A percentile compares a stretch with the other conserved stretches of the same genome.
Conservation (phyloP, 805 yeast species). For the Wickerhamomyces alni region DNA sequence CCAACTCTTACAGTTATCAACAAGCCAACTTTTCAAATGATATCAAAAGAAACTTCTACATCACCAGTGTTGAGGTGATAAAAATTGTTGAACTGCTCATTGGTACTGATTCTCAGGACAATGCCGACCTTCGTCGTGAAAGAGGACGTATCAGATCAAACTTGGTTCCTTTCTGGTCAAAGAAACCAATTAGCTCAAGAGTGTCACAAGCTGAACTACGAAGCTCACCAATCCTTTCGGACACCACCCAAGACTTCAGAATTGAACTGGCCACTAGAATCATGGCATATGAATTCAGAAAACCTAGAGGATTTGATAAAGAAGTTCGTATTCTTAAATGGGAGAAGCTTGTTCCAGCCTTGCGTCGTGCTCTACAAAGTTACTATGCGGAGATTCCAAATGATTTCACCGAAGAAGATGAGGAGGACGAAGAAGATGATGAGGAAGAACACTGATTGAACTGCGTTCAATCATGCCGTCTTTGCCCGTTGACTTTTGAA, state of each 20-base stretch:
- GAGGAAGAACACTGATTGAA: not conserved
- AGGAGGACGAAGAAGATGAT: slow-evolving; percentile 1
- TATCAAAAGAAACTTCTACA: slow-evolving; percentile 30
- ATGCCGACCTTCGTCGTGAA: slow-evolving; percentile 51
- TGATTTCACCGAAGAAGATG: slow-evolving; percentile 2
- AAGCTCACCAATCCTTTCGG: slow-evolving; percentile 20
- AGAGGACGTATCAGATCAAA: slow-evolving; percentile 63
- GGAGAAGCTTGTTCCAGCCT: slow-evolving; percentile 54
- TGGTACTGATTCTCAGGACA: slow-evolving; percentile 40
- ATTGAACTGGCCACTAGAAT: slow-evolving; percentile 57
- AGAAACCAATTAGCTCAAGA: slow-evolving; percentile 47
- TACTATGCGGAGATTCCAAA: slow-evolving; percentile 55
- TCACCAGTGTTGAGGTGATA: slow-evolving; percentile 63
- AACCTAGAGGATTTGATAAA: slow-evolving; percentile 65
- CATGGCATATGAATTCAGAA: slow-evolving; percentile 55
- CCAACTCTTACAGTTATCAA: slow-evolving; percentile 1
- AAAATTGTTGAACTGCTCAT: slow-evolving; percentile 58
- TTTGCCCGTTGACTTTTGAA: too few relatives aligned
- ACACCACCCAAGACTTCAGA: slow-evolving; percentile 28
- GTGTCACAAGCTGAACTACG: slow-evolving; percentile 10
- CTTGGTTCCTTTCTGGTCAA: slow-evolving; percentile 62
- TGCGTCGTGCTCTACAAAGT: slow-evolving; percentile 58
- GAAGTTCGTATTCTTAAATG: slow-evolving; percentile 58
- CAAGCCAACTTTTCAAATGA: slow-evolving; percentile 23
- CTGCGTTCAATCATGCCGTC: too few relatives aligned